A percentile compares a stretch with the other conserved stretches of the same genome.
phyloP scores from a whole-genome alignment of 2,329 filamentous ascomycete genomes.

The Aspergillus neotritici region DNA sequence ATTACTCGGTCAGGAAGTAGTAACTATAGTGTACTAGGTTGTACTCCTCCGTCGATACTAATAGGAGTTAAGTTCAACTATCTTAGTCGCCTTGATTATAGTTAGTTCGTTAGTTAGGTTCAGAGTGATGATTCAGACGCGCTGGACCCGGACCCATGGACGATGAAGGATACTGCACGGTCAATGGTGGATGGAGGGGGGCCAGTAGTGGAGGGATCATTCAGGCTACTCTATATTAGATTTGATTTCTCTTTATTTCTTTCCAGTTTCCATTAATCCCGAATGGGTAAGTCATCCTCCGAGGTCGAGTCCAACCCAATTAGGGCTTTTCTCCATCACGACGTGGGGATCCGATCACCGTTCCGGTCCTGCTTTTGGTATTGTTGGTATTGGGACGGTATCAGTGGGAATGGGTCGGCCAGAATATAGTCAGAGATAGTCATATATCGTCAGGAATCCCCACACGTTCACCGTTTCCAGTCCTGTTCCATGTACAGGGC shows the following conservation, averaged over 20 bases:
- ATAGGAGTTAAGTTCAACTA: conserved; percentile 1
- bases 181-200: background rate
- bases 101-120: too few relatives aligned
- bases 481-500: conserved; percentile 3
- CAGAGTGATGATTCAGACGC: conserved; percentile 16
- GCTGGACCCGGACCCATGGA: background rate
- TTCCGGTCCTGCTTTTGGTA: background rate
- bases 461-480: conserved; percentile 8
- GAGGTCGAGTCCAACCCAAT: too few relatives aligned
- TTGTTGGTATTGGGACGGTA: background rate
- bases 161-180: background rate
- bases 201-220: too few relatives aligned
- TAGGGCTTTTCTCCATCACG: too few relatives aligned
- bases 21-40: conserved; percentile 13
- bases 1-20: conserved; percentile 11
- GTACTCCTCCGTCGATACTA: too few relatives aligned
- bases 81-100: background rate
- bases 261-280: background rate
- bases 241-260: background rate
- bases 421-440: too few relatives aligned
- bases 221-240: background rate
- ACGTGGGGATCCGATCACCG: background rate
- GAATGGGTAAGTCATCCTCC: too few relatives aligned
- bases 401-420: too few relatives aligned
- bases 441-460: background rate